Percentiles rank a stretch among this genome's conserved stretches.
Conservation (phyloP, 345 rosid genomes). For the Mallotus nudiflorus region DNA sequence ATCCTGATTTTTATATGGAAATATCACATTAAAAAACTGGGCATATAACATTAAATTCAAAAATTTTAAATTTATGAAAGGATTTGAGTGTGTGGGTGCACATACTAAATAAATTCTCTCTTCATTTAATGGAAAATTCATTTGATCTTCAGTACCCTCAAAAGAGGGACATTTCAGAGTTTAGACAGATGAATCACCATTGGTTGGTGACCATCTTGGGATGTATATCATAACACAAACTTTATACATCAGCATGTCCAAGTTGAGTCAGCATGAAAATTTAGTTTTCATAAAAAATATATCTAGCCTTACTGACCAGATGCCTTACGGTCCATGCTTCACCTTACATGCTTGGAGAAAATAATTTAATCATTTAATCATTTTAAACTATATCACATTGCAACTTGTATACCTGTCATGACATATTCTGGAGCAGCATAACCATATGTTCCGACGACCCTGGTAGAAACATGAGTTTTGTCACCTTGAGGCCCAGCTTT, state of each 20-base stretch:
- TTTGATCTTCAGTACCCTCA: neutral
- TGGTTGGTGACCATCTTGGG: neutral
- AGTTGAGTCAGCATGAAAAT: neutral
- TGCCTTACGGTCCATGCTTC: neutral
- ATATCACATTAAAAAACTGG: neutral
- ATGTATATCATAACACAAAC: neutral
- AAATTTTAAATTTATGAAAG: neutral
- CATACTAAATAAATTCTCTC: neutral
- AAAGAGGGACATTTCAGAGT: neutral
- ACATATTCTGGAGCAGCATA: constrained; percentile 41
- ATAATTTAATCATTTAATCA: neutral
- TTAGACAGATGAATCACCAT: neutral
- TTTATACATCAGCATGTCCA: neutral
- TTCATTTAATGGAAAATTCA: neutral
- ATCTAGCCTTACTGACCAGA: neutral
- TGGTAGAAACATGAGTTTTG: constrained; percentile 38
- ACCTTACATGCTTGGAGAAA: neutral
- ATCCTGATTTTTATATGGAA: too few relatives aligned
- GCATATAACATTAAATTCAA: neutral
- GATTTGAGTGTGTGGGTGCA: neutral
- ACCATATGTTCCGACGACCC: constrained; percentile 40
- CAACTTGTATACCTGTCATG: constrained; percentile 30
- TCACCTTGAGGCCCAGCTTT: constrained; percentile 42
- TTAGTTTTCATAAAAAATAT: neutral
- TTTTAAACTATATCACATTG: neutral